Base-by-base conservation (phyloP, 148 eudicot species). In the Silene latifolia region DNA sequence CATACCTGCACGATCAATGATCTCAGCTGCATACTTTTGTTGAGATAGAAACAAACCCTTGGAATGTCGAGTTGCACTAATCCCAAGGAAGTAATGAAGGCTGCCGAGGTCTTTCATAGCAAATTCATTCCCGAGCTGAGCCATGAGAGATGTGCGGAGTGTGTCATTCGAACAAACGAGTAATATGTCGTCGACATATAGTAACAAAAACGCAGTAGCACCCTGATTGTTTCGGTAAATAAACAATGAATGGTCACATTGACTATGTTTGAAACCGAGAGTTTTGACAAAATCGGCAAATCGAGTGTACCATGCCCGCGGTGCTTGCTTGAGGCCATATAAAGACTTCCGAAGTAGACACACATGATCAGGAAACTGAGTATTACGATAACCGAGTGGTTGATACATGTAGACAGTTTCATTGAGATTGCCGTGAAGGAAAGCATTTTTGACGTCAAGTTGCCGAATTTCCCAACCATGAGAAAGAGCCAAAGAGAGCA, bases 271-370 rank as follows among this genome's bases (percentile, higher is more conserved):
- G 23, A 66, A 66, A 1, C 69, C 47, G n/a, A 66, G 18, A 14
- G 42, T 13, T 5, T 8, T 11, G 47, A 35, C 20, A 42, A 17
- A 39, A 5, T 29, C 20, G 4, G 7, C 69, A 64, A 64, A 64
- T 4, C 46, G 44, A 44, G 32, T 29, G 20, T 64, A 67, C 71
- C 71, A 67, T 4, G 71, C 51, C 3, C 71, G 20, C 2, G 71
- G 71, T 7, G 71, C 71, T 46, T 67, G 71, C 53, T 67, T 67
- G 10, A 67, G 71, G 11, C 53, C 53, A 19, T 67, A 67, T 17
- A 67, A 67, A 0, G 12, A 67, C 21, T 65, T 27, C 7, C 15
- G 20, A 19, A 65, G 20, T 3, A 65, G 8, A 65, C 69, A 65
- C 3, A 65, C 69, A 18, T 65, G 46, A 24, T 32, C 8, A 1